Base-by-base conservation (phyloP, 179 eudicot genomes). In the Silene coronaria region DNA sequence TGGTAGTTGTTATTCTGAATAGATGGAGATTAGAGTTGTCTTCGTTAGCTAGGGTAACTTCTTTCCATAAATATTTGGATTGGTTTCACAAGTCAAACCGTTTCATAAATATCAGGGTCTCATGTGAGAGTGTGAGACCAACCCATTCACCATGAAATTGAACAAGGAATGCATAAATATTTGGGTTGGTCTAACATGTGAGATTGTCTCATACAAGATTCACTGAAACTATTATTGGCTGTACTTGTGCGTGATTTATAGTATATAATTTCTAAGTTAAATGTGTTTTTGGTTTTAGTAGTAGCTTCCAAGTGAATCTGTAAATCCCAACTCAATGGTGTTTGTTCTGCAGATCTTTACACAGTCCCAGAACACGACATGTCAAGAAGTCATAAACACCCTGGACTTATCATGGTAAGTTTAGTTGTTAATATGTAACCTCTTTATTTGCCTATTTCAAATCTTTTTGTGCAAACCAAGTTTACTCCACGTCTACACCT, bases 341-440 rank as follows among this genome's bases (percentile, higher is more conserved):
- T 34, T 71, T 57, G 22, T 32, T 71, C 42, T 61, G 26, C 82
- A 83, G 84, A 82, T 67, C 70, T 73, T 26, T 83, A 80, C 61
- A 66, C 67, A 53, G 77, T 77, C 64, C 77, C 72, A 24, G 88
- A 78, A 63, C 77, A 57, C 64, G 85, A 82, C 70, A 55, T 80
- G 42, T 64, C 75, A 22, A 78, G 76, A 42, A 65, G 73, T 67
- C 72, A 59, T 61, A 77, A 70, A 61, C 78, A 63, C 57, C 84
- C 82, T 63, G 70, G 72, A 71, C 68, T 57, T 74, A 69, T 48
- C 72, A 72, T 27, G 64, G 87, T 85, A 85, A 85, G 87, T 85
- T 67, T 30, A 53, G 23, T 22, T 28, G 22, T 21, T 14, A 34
- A 22, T 14, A 10, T 38, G 55, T 10, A 28, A 45, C 74, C 34